Evolutionary conservation across 805 yeast species (phyloP), one percentile per base, ranked within the genome.

Genomic region (Pichia deserticola): DNA sequence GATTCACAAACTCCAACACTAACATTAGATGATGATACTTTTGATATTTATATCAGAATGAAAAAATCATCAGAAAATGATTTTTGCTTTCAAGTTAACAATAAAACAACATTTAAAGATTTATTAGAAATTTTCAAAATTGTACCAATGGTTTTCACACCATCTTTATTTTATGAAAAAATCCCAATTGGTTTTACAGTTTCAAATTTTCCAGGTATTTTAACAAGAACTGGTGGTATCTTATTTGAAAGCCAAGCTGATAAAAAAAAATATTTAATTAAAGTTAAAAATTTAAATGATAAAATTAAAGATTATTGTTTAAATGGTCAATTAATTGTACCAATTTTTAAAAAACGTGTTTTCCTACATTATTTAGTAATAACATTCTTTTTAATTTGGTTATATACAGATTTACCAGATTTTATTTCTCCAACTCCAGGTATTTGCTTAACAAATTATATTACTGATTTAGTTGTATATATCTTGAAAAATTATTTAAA

Each of bases 391-490:
- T 46, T 76, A 9, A 67, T 69, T 15, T 93, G 99, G 98, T 76
- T 93, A 51, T 93, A 90, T 66, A 82, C 96, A 1, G 98, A 93
- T 69, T 75, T 93, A 64, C 99, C 99, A 2, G 96, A 89, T 61
- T 77, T 73, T 58, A 72, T 89, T 48, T 79, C 90, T 36, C 97
- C 97, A 44, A 92, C 98, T 5, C 98, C 98, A 0, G 97, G 97
- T 28, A 76, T 82, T 50, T 85, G 90, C 56, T 68, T 89, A 50
- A 84, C 95, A 10, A 84, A 81, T 59, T 78, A 80, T 57, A 50
- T 81, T 30, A 68, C 76, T 6, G 67, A 60, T 48, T 20, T 53
- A 3, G 49, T 60, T 5, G 60, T 66, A 12, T 52, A 57, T 29
- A 27, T 71, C 2, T 59, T 74, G 29, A 54, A 42, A 15, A 40